Evolutionary conservation across 805 yeast genomes (phyloP).

Genomic region (Cyberlindnera suaveolens): DNA sequence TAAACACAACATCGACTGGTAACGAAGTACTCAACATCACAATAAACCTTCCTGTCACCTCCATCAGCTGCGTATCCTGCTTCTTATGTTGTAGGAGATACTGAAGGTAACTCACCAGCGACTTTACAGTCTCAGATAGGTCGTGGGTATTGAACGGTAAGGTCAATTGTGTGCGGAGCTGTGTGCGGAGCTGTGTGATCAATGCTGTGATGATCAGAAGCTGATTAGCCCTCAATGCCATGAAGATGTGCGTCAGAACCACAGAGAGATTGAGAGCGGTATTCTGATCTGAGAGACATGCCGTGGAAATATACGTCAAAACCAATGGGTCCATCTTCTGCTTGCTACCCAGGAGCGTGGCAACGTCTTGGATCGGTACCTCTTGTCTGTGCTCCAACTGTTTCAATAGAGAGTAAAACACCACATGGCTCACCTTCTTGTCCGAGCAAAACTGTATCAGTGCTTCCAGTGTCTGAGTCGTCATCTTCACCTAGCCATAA

Average conservation of each 20-base stretch:
- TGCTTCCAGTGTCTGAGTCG: slow-evolving; percentile 1
- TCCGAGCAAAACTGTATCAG: slow-evolving; percentile 15
- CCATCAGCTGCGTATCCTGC: slow-evolving; percentile 1
- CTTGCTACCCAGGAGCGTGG: slow-evolving; percentile 3
- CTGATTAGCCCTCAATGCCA: slow-evolving; percentile 15
- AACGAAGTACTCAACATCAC: slow-evolving; percentile 7
- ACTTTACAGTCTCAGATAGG: slow-evolving; percentile 7
- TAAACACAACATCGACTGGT: slow-evolving; percentile 5
- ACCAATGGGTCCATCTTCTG: slow-evolving; percentile 17
- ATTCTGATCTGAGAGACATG: slow-evolving; percentile 9
- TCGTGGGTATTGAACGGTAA: slow-evolving; percentile 13
- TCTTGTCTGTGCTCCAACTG: slow-evolving; percentile 21
- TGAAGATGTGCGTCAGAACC: slow-evolving; percentile 6
- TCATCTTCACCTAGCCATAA: background rate
- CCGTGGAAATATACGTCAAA: slow-evolving; percentile 12
- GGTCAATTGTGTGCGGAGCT: slow-evolving; percentile 7
- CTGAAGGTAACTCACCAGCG: slow-evolving; percentile 9
- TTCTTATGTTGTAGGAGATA: slow-evolving; percentile 4
- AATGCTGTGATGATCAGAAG: slow-evolving; percentile 11
- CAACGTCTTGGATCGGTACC: slow-evolving; percentile 10
- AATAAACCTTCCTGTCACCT: slow-evolving; percentile 10
- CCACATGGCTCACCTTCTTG: slow-evolving; percentile 9
- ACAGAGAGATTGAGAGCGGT: slow-evolving; percentile 8
- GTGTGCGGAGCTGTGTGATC: slow-evolving; percentile 11
- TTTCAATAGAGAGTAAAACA: slow-evolving; percentile 16